Base-by-base conservation (phyloP, 1,139 yeast genomes). In the Candida dubliniensis region DNA sequence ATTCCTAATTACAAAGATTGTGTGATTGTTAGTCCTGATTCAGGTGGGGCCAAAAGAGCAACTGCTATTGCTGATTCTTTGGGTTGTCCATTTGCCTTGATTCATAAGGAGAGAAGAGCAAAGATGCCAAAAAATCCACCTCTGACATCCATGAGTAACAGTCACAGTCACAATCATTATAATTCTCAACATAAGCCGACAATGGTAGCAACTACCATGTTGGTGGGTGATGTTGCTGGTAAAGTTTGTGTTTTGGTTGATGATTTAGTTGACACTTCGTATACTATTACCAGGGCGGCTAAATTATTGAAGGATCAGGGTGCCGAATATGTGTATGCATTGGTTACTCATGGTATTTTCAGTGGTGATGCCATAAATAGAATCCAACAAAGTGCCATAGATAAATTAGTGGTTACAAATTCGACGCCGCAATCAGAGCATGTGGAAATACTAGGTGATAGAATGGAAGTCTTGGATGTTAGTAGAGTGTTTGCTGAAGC, bases 31-130 rank as follows among this genome's bases (percentile, higher is more conserved):
- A 87, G 96, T 1, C 97, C 97, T 0, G 97, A 91, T 66, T 91
- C 96, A 40, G 98, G 98, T 59, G 99, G 98, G 49, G 98, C 98
- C 41, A 93, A 93, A 63, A 74, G 98, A 52, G 98, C 99, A 30
- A 87, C 96, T 1, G 84, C 93, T 1, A 79, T 93, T 50, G 99
- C 99, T 2, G 99, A 93, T 66, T 80, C 87, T 0, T 70, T 95
- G 48, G 93, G 90, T 15, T 80, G 95, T 71, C 79, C 91, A 30
- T 91, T 95, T 72, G 99, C 99, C 0, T 74, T 95, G 62, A 90
- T 95, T 54, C 98, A 95, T 68, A 95, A 95, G 66, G 99, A 95
- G 61, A 77, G 96, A 60, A 76, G 96, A 50, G 80, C 83, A 39
- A 74, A 72, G 48, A 57, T 61, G 7, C 61, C 71, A 7, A 64